Percentiles rank a stretch among this genome's conserved stretches.
These are phyloP conservation scores for Penicillium italicum DNA, from an alignment of 2,329 filamentous ascomycete species.

Conservation along the genomic window DNA sequence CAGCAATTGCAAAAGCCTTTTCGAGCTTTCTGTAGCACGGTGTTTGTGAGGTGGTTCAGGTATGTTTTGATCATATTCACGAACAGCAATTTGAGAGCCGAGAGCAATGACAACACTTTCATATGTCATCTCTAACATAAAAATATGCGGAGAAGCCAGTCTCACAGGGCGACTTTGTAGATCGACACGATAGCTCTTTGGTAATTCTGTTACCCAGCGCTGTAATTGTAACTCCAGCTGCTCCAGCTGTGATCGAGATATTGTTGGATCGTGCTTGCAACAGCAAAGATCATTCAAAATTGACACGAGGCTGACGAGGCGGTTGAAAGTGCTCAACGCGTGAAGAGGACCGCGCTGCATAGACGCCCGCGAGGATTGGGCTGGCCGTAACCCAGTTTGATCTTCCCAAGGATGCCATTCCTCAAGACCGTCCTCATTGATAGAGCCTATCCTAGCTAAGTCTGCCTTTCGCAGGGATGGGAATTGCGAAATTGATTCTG, in stretches of 20 bases:
- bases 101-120: conserved; percentile 27
- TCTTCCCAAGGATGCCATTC: conserved; percentile 72
- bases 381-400: conserved; percentile 34
- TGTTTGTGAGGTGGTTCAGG: conserved; percentile 21
- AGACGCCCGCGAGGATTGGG: conserved; percentile 24
- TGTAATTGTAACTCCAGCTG: conserved; percentile 32
- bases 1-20: conserved; percentile 35
- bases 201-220: conserved; percentile 31
- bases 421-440: conserved; percentile 65
- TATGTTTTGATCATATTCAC: conserved; percentile 23
- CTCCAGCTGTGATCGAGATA: conserved; percentile 28
- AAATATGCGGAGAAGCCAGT: conserved; percentile 32
- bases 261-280: conserved; percentile 22
- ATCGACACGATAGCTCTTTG: conserved; percentile 30
- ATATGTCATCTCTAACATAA: conserved; percentile 35
- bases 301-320: conserved; percentile 42
- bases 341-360: conserved; percentile 42
- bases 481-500: conserved; percentile 44
- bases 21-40: conserved; percentile 35
- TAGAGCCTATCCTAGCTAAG: conserved; percentile 45
- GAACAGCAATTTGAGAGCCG: conserved; percentile 26
- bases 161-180: conserved; percentile 24
- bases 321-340: conserved; percentile 53
- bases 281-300: conserved; percentile 35
- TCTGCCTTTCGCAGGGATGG: conserved; percentile 51